These are phyloP conservation scores for Pisolithus orientalis DNA, from an alignment of 768 basidiomycete genomes.

Conservation along the genomic window DNA sequence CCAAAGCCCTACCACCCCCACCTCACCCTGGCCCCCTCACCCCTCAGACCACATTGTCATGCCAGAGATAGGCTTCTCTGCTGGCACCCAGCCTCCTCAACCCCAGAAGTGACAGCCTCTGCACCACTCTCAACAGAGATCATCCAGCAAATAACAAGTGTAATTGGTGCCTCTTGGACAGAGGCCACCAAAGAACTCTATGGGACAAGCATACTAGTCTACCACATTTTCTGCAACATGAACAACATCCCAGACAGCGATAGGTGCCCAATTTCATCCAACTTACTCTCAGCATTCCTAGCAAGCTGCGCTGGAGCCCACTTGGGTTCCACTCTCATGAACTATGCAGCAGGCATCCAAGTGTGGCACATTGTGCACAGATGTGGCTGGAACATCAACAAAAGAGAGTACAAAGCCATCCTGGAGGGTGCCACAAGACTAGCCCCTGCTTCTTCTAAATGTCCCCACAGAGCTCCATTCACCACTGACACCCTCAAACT, in stretches of 20 bases:
- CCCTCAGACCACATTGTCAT: not conserved
- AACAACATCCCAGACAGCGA: too few species aligned
- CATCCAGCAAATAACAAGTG: not conserved
- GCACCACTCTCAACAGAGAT: constrained; percentile 8
- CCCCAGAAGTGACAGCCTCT: constrained; percentile 1
- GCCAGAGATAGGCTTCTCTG: not conserved
- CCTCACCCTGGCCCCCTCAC: constrained; percentile 18
- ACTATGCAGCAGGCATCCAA: constrained; percentile 33
- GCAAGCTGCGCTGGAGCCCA: constrained; percentile 27
- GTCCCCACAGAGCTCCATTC: not conserved
- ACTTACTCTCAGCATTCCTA: constrained; percentile 27
- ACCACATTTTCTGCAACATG: too few species aligned
- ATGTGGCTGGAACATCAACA: constrained; percentile 21
- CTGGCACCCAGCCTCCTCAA: not conserved
- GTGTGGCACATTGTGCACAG: constrained; percentile 46
- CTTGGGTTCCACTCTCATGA: constrained; percentile 26
- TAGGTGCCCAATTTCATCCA: not conserved
- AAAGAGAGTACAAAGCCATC: constrained; percentile 8
- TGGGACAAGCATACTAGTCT: constrained; percentile 22
- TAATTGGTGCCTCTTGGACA: constrained; percentile 24
- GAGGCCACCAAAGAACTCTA: constrained; percentile 29
- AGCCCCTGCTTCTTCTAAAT: not conserved
- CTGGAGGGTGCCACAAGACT: constrained; percentile 1
- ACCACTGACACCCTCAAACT: not conserved
- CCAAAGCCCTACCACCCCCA: constrained; percentile 8